Evolutionary conservation across 2,329 filamentous ascomycete species (phyloP).

Genomic region (Ramichloridium luteum): DNA sequence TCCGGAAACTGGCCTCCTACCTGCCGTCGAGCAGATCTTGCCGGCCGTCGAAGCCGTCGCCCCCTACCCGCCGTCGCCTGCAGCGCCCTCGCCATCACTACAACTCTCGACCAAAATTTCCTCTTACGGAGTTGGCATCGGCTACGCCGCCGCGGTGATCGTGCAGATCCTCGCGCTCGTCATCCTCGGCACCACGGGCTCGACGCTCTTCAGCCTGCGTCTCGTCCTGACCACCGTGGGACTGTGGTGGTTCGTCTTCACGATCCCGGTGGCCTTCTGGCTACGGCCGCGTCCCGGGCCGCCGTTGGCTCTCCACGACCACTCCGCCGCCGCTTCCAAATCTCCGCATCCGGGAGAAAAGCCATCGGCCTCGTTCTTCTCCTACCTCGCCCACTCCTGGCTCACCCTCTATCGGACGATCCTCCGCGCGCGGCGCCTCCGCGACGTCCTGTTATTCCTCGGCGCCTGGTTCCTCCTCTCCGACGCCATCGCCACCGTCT

Average conservation of each 20-base stretch:
- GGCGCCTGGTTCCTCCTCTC: slow-evolving; percentile 89
- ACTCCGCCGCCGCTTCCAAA: no score
- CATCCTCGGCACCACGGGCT: slow-evolving; percentile 58
- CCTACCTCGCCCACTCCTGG: slow-evolving; percentile 77
- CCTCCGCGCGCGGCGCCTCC: slow-evolving; percentile 56
- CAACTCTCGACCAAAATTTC: slow-evolving; percentile 82
- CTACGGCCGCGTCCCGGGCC: slow-evolving; percentile 80
- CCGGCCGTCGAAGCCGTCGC: slow-evolving; percentile 16
- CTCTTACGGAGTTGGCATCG: slow-evolving; percentile 83
- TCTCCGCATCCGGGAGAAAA: slow-evolving; percentile 13
- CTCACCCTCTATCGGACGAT: slow-evolving; percentile 70
- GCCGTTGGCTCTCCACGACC: slow-evolving; percentile 35
- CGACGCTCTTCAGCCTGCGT: slow-evolving; percentile 72
- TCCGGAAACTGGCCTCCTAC: slow-evolving; percentile 20
- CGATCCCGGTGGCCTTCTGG: slow-evolving; percentile 77
- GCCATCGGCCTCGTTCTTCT: slow-evolving; percentile 40
- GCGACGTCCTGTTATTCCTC: slow-evolving; percentile 68
- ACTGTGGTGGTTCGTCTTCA: slow-evolving; percentile 86
- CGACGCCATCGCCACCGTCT: slow-evolving; percentile 88
- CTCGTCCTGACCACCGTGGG: slow-evolving; percentile 80
- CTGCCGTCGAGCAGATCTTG: slow-evolving; percentile 28
- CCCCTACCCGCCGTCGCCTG: slow-evolving; percentile 22
- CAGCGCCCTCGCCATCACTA: slow-evolving; percentile 51
- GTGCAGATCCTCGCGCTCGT: slow-evolving; percentile 72
- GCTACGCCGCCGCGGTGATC: slow-evolving; percentile 76